A percentile compares a stretch with the other conserved stretches of the same genome.
phyloP scores from a whole-genome alignment of 2,329 filamentous ascomycete genomes.

The Trichoderma hamatum region DNA sequence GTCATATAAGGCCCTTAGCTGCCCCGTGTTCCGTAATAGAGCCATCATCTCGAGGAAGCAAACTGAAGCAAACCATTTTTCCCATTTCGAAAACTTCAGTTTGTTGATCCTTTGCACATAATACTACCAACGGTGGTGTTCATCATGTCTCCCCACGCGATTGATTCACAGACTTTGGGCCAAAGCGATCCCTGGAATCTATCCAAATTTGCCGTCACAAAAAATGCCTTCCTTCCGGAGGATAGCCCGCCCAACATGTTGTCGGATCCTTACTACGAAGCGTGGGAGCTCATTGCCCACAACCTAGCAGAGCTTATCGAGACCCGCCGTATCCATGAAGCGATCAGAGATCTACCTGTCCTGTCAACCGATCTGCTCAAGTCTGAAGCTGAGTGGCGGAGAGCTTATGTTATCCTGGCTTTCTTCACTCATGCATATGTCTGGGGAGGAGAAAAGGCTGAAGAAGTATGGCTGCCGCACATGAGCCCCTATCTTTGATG shows the following conservation, averaged over 20 bases:
- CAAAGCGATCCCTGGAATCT: slow-evolving; percentile 36
- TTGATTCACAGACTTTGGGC: slow-evolving; percentile 32
- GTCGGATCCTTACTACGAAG: slow-evolving; percentile 71
- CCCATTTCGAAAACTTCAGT: neutral
- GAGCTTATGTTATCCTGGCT: slow-evolving; percentile 77
- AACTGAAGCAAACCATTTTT: neutral
- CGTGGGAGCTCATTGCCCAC: slow-evolving; percentile 74
- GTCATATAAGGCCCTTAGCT: slow-evolving; percentile 11
- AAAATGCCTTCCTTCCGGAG: slow-evolving; percentile 77
- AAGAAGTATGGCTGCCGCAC: slow-evolving; percentile 59
- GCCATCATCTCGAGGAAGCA: neutral
- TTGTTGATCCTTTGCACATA: neutral
- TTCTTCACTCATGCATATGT: slow-evolving; percentile 86
- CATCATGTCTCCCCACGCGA: slow-evolving; percentile 50
- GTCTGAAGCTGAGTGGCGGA: slow-evolving; percentile 73
- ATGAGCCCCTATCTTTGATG: too few species aligned
- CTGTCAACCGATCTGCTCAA: slow-evolving; percentile 67
- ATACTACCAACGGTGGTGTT: neutral
- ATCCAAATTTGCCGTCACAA: slow-evolving; percentile 44
- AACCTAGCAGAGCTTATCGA: slow-evolving; percentile 70
- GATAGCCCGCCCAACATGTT: slow-evolving; percentile 67
- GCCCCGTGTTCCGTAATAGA: neutral
- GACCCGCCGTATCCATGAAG: slow-evolving; percentile 62
- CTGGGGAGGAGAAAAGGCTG: slow-evolving; percentile 79
- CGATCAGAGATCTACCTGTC: slow-evolving; percentile 68